These are phyloP conservation scores for Ogataea chonburiensis DNA, from an alignment of 805 yeast genomes.

Conservation along the genomic window DNA sequence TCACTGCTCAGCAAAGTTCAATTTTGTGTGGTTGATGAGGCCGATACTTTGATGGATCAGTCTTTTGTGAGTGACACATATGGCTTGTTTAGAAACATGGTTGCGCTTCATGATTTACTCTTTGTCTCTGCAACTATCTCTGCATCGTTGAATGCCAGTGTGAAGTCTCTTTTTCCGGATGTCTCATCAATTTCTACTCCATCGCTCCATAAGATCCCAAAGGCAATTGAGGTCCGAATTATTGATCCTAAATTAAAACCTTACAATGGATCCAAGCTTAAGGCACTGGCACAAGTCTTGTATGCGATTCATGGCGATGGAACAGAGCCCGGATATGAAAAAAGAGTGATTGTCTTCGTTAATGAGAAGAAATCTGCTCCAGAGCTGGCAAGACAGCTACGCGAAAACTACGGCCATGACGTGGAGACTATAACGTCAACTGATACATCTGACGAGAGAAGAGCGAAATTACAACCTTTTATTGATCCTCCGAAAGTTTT, in stretches of 20 bases:
- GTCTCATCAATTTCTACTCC: slow-evolving; percentile 72
- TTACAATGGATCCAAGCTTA: slow-evolving; percentile 76
- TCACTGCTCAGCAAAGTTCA: slow-evolving; percentile 45
- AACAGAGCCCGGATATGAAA: slow-evolving; percentile 71
- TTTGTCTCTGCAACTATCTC: slow-evolving; percentile 93
- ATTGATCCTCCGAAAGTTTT: slow-evolving; percentile 55
- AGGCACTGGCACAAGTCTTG: slow-evolving; percentile 84
- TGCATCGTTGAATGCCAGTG: slow-evolving; percentile 61
- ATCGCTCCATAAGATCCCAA: slow-evolving; percentile 79
- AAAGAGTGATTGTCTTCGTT: slow-evolving; percentile 82
- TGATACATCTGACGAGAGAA: slow-evolving; percentile 60
- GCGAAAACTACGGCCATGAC: slow-evolving; percentile 50
- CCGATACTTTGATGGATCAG: slow-evolving; percentile 85
- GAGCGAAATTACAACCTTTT: slow-evolving; percentile 56
- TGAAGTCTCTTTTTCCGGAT: slow-evolving; percentile 62
- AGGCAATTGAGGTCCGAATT: slow-evolving; percentile 65
- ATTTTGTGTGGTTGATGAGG: slow-evolving; percentile 83
- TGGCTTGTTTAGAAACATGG: slow-evolving; percentile 46
- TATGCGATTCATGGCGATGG: slow-evolving; percentile 85
- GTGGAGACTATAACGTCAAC: slow-evolving; percentile 68
- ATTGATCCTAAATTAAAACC: slow-evolving; percentile 79
- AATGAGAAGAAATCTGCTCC: slow-evolving; percentile 67
- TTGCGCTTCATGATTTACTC: slow-evolving; percentile 58
- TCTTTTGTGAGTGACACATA: slow-evolving; percentile 72
- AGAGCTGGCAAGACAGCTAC: slow-evolving; percentile 55